Evolutionary conservation across 75 land plant genomes (phyloP).

Genomic region (Pseudotsuga menziesii): DNA sequence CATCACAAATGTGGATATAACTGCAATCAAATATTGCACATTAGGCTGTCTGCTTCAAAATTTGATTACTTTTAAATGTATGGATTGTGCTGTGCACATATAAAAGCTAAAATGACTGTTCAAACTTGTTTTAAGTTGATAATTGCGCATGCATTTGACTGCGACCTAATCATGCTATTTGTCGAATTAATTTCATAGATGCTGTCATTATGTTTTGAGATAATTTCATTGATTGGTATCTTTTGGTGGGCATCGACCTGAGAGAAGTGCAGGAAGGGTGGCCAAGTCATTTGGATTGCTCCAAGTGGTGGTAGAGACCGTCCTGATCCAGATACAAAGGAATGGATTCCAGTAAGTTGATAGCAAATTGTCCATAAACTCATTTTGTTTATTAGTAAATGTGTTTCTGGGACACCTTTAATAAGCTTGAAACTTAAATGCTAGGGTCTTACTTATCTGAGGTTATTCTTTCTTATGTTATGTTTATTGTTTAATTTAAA

Average conservation of each 20-base stretch:
- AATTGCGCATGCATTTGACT: background rate
- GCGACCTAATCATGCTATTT: background rate
- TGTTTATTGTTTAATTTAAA: background rate
- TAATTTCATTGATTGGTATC: background rate
- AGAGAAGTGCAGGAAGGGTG: constrained; percentile 56
- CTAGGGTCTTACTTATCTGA: background rate
- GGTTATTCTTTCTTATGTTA: background rate
- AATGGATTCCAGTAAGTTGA: constrained; percentile 81
- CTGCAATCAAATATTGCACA: too few species aligned
- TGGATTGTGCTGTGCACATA: too few species aligned
- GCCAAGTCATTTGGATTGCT: constrained; percentile 90
- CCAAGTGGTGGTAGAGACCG: constrained; percentile 99
- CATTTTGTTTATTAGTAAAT: background rate
- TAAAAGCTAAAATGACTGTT: too few species aligned
- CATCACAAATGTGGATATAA: too few species aligned
- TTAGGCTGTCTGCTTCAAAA: too few species aligned
- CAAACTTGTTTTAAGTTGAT: too few species aligned
- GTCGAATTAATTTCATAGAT: background rate
- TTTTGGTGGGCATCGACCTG: background rate
- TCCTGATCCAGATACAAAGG: constrained; percentile 68
- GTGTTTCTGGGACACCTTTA: background rate
- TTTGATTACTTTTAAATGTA: too few species aligned
- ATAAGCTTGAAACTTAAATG: background rate
- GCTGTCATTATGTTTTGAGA: background rate
- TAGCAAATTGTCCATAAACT: background rate